Evolutionary conservation across 306 rosid genomes (phyloP).

Genomic region (Cucumis melo): DNA sequence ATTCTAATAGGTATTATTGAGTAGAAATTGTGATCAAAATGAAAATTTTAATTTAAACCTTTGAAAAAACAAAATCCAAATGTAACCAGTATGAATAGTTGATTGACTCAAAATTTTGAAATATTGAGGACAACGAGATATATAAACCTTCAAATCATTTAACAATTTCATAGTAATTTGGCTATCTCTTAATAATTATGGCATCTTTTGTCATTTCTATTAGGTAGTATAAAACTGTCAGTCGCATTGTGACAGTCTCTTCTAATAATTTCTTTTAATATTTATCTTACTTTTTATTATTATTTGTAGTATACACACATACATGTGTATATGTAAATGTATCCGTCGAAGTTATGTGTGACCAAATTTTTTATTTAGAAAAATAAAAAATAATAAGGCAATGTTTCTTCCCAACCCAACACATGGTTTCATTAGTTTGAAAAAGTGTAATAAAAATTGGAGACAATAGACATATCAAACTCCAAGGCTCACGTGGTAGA

Average conservation of each 20-base stretch:
- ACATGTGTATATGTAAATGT: neutral
- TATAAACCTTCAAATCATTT: no score
- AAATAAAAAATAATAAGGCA: neutral
- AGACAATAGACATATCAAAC: neutral
- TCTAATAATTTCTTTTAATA: neutral
- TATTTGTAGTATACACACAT: neutral
- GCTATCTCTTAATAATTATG: no score
- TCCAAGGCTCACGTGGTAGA: slow-evolving; percentile 1
- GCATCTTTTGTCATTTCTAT: no score
- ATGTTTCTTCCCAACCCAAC: slow-evolving; percentile 41
- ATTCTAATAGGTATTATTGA: no score
- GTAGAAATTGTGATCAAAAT: no score
- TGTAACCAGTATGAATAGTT: no score
- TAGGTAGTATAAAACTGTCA: no score
- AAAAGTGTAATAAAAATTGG: neutral
- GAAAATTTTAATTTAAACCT: no score
- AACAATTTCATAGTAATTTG: no score
- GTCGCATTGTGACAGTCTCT: neutral
- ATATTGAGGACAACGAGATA: no score
- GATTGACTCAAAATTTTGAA: no score
- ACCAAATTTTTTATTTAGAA: neutral
- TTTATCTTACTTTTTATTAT: neutral
- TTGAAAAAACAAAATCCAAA: no score
- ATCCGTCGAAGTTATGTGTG: neutral
- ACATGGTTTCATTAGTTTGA: slow-evolving; percentile 20